These are phyloP conservation scores for Paspalum vaginatum DNA, from an alignment of 176 grass and related monocot genomes.

Conservation along the genomic window DNA sequence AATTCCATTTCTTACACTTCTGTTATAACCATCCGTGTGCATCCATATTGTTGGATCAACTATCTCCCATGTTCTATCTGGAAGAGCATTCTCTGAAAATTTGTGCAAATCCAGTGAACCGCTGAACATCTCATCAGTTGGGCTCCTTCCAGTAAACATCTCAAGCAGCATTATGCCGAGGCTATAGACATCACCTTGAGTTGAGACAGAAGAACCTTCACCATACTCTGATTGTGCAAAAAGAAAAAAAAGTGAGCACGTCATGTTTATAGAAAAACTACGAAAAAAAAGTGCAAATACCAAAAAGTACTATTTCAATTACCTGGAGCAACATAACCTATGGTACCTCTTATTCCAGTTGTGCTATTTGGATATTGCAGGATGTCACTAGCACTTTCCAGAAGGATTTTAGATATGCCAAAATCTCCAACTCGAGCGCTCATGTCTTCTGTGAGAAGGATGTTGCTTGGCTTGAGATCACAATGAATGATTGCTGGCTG, in stretches of 20 bases:
- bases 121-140: constrained; percentile 18
- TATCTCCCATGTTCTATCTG: neutral
- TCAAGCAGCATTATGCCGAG: constrained; percentile 39
- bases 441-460: too few species aligned
- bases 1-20: neutral
- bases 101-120: constrained; percentile 27
- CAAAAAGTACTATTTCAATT: neutral
- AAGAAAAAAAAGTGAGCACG: neutral
- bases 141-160: constrained; percentile 32
- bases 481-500: too few species aligned
- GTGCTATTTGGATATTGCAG: constrained; percentile 7
- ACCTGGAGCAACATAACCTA: constrained; percentile 56
- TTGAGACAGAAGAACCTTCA: neutral
- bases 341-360: constrained; percentile 39
- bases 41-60: constrained; percentile 3
- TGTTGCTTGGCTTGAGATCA: too few species aligned
- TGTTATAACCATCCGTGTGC: neutral
- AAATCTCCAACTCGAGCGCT: too few species aligned
- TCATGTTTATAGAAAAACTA: too few species aligned
- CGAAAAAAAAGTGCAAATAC: too few species aligned
- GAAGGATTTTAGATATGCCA: too few species aligned
- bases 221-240: constrained; percentile 17
- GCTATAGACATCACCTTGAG: constrained; percentile 26
- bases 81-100: neutral
- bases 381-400: neutral